Evolutionary conservation across 768 basidiomycete species (phyloP).

Genomic region (Astraeus odoratus): DNA sequence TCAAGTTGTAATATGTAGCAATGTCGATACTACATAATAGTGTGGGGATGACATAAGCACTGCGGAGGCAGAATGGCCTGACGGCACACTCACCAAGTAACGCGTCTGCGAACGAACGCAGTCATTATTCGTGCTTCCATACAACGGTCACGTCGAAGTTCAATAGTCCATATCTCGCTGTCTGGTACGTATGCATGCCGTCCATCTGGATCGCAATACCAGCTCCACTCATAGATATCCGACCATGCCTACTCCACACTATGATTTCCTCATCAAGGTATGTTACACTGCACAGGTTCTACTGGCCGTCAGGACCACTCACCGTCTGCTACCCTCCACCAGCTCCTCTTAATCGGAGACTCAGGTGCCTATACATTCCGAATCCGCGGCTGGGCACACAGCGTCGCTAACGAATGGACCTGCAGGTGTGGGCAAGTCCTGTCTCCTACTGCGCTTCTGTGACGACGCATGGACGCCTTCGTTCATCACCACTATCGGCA

Average conservation of each 20-base stretch:
- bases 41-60: no score
- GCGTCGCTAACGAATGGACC: background rate
- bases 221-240: background rate
- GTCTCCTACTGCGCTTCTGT: conserved; percentile 92
- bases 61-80: no score
- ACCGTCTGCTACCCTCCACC: conserved; percentile 4
- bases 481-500: conserved; percentile 99
- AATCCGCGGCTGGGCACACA: background rate
- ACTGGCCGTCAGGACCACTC: conserved; percentile 1
- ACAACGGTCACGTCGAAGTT: no score
- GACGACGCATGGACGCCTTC: conserved; percentile 99
- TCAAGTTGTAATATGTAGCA: no score
- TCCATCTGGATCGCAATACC: background rate
- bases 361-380: conserved; percentile 50
- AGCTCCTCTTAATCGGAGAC: conserved; percentile 95
- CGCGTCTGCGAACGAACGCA: no score
- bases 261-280: conserved; percentile 96
- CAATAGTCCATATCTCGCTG: background rate
- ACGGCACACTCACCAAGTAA: no score
- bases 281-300: conserved; percentile 3
- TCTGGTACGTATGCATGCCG: background rate
- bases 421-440: conserved; percentile 92
- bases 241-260: conserved; percentile 84
- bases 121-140: no score
- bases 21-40: no score